These are phyloP conservation scores for Colletotrichum musae DNA, from an alignment of 2,329 filamentous ascomycete genomes.

Conservation along the genomic window DNA sequence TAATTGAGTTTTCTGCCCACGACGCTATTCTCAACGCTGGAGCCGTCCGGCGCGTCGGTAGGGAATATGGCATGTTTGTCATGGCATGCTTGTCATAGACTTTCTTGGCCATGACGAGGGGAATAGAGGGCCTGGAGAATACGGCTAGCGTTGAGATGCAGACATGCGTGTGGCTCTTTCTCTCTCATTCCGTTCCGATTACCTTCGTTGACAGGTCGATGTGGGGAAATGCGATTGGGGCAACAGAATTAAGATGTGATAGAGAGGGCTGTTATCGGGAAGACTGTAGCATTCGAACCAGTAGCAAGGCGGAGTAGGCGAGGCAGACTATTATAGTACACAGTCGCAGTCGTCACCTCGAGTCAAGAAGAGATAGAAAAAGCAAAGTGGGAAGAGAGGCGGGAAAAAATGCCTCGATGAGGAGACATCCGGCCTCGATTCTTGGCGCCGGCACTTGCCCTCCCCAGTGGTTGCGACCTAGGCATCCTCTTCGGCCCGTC, in stretches of 20 bases:
- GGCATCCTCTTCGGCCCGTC: slow-evolving; percentile 11
- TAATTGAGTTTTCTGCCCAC: slow-evolving; percentile 14
- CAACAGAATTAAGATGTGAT: neutral
- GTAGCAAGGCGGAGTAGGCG: slow-evolving; percentile 3
- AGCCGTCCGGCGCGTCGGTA: neutral
- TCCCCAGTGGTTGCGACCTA: neutral
- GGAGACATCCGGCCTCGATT: slow-evolving; percentile 4
- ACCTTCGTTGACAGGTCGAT: slow-evolving; percentile 7
- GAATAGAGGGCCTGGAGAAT: no score
- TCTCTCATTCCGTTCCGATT: neutral
- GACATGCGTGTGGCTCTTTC: neutral
- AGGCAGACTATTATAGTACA: slow-evolving; percentile 4
- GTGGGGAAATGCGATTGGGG: slow-evolving; percentile 10
- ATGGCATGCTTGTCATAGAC: no score
- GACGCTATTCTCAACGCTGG: neutral
- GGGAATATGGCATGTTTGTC: no score
- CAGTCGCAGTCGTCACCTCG: neutral
- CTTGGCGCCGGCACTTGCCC: slow-evolving; percentile 18
- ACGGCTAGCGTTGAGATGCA: neutral
- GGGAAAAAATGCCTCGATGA: neutral
- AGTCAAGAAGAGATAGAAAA: neutral
- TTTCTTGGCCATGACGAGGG: no score
- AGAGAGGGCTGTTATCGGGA: neutral
- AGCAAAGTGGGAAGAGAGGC: neutral
- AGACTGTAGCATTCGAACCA: slow-evolving; percentile 3